phyloP scores from a whole-genome alignment of 768 basidiomycete species.

The Coprinopsis sp. region DNA sequence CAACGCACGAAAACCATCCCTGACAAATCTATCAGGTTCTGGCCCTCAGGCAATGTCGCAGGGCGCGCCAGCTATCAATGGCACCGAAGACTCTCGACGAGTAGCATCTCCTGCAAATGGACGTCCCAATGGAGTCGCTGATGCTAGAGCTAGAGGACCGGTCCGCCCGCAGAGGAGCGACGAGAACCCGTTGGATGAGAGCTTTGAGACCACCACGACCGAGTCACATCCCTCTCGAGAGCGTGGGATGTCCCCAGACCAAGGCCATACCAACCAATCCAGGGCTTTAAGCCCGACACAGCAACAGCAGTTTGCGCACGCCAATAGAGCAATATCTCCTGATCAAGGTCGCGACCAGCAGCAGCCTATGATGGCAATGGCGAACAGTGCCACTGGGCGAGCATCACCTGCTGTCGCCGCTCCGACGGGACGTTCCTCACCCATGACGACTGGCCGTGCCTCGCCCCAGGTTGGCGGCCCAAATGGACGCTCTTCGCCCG shows the following conservation, averaged over 20 bases:
- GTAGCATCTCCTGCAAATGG: constrained; percentile 59
- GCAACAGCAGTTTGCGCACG: constrained; percentile 24
- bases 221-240: constrained; percentile 39
- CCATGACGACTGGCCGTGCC: constrained; percentile 28
- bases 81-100: constrained; percentile 71
- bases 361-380: constrained; percentile 11
- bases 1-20: constrained; percentile 45
- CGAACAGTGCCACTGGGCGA: constrained; percentile 21
- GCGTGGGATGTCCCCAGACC: constrained; percentile 57
- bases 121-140: constrained; percentile 43
- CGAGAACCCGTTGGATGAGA: constrained; percentile 44
- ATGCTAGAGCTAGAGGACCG: constrained; percentile 46
- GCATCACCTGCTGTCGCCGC: constrained; percentile 51
- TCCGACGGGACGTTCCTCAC: constrained; percentile 46
- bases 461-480: constrained; percentile 13
- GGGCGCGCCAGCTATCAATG: constrained; percentile 49
- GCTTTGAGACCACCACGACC: constrained; percentile 45
- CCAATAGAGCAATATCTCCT: constrained; percentile 61
- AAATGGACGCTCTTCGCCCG: constrained; percentile 34
- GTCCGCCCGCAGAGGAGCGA: constrained; percentile 46
- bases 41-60: constrained; percentile 19
- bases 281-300: constrained; percentile 59
- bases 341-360: constrained; percentile 15
- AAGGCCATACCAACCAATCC: constrained; percentile 20
- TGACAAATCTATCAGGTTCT: constrained; percentile 31